These are phyloP conservation scores for Strobilomyces echinocephalus DNA, from an alignment of 768 basidiomycete genomes.

Conservation along the genomic window DNA sequence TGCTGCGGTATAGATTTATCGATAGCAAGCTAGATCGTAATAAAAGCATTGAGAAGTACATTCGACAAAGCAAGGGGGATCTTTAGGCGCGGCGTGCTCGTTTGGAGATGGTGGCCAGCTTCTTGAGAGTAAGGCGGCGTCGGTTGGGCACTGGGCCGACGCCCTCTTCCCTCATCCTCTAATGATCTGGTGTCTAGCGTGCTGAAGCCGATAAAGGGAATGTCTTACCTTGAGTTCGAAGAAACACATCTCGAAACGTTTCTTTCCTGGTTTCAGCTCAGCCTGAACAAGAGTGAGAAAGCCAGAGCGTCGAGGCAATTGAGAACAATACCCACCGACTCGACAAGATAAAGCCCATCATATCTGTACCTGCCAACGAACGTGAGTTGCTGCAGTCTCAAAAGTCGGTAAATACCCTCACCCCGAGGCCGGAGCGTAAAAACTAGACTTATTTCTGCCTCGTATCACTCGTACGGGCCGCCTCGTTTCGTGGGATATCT, in stretches of 20 bases:
- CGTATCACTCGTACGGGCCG: conserved; percentile 37
- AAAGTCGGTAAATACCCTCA: conserved; percentile 2
- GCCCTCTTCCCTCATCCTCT: conserved; percentile 26
- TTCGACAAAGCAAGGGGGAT: background rate
- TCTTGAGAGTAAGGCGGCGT: conserved; percentile 15
- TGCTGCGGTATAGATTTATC: background rate
- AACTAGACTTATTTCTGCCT: conserved; percentile 16
- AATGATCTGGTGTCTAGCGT: background rate
- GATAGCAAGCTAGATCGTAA: conserved; percentile 17
- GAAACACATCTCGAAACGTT: conserved; percentile 25
- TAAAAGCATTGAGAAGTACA: background rate
- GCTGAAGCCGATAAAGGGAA: background rate
- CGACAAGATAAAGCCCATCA: conserved; percentile 30
- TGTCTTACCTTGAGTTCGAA: conserved; percentile 25
- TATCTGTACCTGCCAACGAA: conserved; percentile 25
- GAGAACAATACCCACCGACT: conserved; percentile 12
- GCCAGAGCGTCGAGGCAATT: background rate
- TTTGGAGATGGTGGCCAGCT: conserved; percentile 13
- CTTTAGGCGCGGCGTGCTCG: background rate
- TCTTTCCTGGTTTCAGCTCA: conserved; percentile 13
- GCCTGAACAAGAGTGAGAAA: conserved; percentile 17
- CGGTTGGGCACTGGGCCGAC: conserved; percentile 16
- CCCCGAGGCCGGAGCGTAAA: conserved; percentile 23
- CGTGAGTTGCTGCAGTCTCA: background rate
- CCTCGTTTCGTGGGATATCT: conserved; percentile 29